Conservation (phyloP, 371 early-diverging fungal species). For the Entomophthora muscae region DNA sequence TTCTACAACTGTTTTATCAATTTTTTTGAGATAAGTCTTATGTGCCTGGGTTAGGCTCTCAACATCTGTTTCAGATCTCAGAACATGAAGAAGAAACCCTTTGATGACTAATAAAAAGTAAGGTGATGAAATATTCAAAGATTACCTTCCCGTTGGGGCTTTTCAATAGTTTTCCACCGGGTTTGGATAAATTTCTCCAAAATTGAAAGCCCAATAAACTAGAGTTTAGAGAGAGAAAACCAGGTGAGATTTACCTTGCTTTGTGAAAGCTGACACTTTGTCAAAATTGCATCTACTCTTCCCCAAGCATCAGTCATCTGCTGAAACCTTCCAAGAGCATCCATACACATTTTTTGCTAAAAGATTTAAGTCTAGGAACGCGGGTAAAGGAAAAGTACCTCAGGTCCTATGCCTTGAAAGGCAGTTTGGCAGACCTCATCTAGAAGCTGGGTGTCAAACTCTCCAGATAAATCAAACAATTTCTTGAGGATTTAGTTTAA, state of each 20-base stretch:
- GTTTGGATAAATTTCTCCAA: constrained; percentile 94
- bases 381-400: not conserved
- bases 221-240: constrained; percentile 5
- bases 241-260: constrained; percentile 52
- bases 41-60: constrained; percentile 51
- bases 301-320: constrained; percentile 96
- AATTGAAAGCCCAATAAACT: constrained; percentile 94
- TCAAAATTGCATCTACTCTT: constrained; percentile 86
- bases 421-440: not conserved
- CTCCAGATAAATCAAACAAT: not conserved
- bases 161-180: constrained; percentile 89
- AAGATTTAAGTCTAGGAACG: not conserved
- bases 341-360: constrained; percentile 66
- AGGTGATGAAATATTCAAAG: constrained; percentile 7
- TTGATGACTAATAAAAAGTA: constrained; percentile 52
- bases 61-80: constrained; percentile 76
- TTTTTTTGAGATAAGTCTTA: constrained; percentile 62
- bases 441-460: not conserved
- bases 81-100: constrained; percentile 76
- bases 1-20: constrained; percentile 91
- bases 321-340: constrained; percentile 37
- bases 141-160: constrained; percentile 74
- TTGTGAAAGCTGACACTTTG: constrained; percentile 55
- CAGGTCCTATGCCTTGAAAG: not conserved
- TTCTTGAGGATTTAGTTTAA: not conserved